Evolutionary conservation across 805 yeast genomes (phyloP).

Genomic region (Kluyveromyces aestuarii): DNA sequence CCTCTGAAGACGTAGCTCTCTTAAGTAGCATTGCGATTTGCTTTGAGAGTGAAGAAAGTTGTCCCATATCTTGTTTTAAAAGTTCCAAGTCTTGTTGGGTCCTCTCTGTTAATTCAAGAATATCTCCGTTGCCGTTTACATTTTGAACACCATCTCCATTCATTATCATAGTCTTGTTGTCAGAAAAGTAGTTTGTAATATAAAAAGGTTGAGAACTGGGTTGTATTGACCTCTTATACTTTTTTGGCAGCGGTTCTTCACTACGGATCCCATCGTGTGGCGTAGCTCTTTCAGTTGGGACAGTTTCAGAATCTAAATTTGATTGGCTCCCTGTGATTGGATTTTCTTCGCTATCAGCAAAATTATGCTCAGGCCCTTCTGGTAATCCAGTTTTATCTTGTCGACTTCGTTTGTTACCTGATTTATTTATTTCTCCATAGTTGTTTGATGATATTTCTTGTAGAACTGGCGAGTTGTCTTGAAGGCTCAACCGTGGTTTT

Average conservation of each 20-base stretch:
- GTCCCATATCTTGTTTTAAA: conserved; percentile 1
- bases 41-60: background rate
- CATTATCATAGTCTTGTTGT: conserved; percentile 1
- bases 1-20: conserved; percentile 3
- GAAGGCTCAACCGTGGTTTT: background rate
- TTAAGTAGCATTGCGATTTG: background rate
- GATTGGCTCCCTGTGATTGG: background rate
- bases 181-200: conserved; percentile 1
- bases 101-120: background rate
- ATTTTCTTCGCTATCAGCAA: background rate
- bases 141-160: conserved; percentile 1
- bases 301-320: background rate
- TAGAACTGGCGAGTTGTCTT: background rate
- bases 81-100: background rate
- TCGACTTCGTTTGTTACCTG: background rate
- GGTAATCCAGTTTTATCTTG: background rate
- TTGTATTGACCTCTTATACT: background rate
- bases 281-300: background rate
- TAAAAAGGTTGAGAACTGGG: conserved; percentile 1
- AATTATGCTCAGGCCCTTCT: background rate
- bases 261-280: background rate
- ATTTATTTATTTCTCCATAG: background rate
- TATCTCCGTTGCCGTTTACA: background rate
- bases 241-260: background rate
- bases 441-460: background rate